phyloP scores from a whole-genome alignment of 176 grass and related monocot species.

The Oryza punctata region DNA sequence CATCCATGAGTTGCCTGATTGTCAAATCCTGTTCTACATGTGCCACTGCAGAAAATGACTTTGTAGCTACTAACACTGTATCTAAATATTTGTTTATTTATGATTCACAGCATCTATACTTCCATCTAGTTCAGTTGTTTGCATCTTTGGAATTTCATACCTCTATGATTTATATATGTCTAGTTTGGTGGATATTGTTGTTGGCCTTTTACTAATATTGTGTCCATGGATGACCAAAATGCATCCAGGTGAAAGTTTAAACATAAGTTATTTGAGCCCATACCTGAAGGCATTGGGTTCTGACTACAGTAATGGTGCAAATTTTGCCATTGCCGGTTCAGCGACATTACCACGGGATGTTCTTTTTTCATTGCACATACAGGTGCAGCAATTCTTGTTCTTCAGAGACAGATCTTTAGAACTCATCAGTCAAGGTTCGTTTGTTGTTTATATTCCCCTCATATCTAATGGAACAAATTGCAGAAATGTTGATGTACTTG shows the following conservation, averaged over 20 bases:
- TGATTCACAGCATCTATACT: neutral
- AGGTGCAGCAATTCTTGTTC: slow-evolving; percentile 73
- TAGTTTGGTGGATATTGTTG: neutral
- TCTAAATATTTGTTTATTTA: neutral
- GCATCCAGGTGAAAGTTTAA: slow-evolving; percentile 73
- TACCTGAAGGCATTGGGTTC: slow-evolving; percentile 74
- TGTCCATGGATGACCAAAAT: slow-evolving; percentile 22
- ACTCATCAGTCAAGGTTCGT: slow-evolving; percentile 57
- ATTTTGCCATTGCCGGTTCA: slow-evolving; percentile 75
- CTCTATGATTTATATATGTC: neutral
- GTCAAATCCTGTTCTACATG: neutral
- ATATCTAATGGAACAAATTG: neutral
- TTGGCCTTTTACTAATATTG: slow-evolving; percentile 31
- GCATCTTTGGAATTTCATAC: neutral
- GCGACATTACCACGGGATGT: slow-evolving; percentile 49
- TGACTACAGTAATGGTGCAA: slow-evolving; percentile 78
- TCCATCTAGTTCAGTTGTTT: neutral
- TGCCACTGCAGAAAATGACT: neutral
- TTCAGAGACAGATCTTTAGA: slow-evolving; percentile 80
- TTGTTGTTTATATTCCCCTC: neutral
- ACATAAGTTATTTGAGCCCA: slow-evolving; percentile 76
- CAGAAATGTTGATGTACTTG: neutral
- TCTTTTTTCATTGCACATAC: slow-evolving; percentile 62
- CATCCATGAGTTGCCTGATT: neutral
- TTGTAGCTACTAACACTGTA: neutral